Evolutionary conservation across 1,284 basidiomycete genomes (phyloP), one percentile per base, ranked within the genome.

Genomic region (Wallemia hederae): DNA sequence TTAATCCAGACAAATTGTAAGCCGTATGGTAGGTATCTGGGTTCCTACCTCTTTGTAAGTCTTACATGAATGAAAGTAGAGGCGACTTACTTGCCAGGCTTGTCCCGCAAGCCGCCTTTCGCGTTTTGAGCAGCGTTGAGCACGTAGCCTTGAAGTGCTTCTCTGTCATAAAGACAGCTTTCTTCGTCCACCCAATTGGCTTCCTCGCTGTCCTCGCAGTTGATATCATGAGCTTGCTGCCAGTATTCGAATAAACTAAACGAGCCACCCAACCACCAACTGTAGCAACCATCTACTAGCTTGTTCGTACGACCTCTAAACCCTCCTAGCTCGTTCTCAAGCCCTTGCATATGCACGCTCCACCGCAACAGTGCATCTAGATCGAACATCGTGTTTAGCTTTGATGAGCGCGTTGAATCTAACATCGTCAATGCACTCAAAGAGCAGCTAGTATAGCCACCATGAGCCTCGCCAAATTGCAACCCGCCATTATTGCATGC

Each of bases 251-350:
- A 72, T 11, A 96, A 72, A 0, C 79, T 76, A 68, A 94, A 85
- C n/a, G 83, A 78, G 0, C 91, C 91, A 1, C 86, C 92, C 27
- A 91, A 86, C 85, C 90, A 98, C 94, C 94, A 98, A 28, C 85
- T 82, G 70, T 98, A 99, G 72, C 94, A 99, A 1, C 92, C 94
- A 67, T 99, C 94, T 0, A 99, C 92, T 15, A 99, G 78, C 72
- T 99, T 99, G 71, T 98, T 99, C 62, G 87, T 88, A 55, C 94
- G 76, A 0, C 94, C 94, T 58, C 79, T 78, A 72, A 98, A 97
- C 0, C 92, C 94, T 1, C 90, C 91, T 1, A 89, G 76, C 67
- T 98, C 92, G 26, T 78, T 76, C 26, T 81, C 80, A 0, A 73
- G 71, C 0, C 89, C 90, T 69, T 99, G 94, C 81, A 94, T 84